Evolutionary conservation across 257 asterid genomes (phyloP).

Genomic region (Rauvolfia tetraphylla): DNA sequence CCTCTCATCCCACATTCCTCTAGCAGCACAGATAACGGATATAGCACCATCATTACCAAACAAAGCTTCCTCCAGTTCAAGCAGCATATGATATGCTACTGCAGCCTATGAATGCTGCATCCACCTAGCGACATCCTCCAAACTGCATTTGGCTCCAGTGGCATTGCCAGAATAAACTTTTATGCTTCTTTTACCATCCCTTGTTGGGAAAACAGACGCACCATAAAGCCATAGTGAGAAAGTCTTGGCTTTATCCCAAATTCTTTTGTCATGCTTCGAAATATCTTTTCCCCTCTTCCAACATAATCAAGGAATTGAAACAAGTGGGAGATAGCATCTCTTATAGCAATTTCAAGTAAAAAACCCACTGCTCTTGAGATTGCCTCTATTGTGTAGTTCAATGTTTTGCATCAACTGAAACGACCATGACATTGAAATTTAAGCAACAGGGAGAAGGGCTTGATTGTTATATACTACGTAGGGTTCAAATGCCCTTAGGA

Average conservation of each 20-base stretch:
- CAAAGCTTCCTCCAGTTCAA: background rate
- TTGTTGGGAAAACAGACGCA: constrained; percentile 25
- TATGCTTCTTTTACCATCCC: constrained; percentile 32
- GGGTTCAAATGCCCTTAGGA: too few species aligned
- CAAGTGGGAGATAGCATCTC: background rate
- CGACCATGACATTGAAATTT: background rate
- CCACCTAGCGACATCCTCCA: constrained; percentile 21
- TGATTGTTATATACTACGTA: too few species aligned
- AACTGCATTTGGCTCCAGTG: constrained; percentile 22
- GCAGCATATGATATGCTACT: too few species aligned
- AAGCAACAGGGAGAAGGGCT: background rate
- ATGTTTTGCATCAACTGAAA: background rate
- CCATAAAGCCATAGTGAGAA: constrained; percentile 32
- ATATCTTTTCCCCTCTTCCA: constrained; percentile 24
- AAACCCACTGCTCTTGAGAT: too few species aligned
- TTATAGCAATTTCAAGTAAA: background rate
- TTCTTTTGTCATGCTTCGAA: constrained; percentile 22
- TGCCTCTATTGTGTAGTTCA: background rate
- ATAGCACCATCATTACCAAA: constrained; percentile 26
- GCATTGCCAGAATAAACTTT: constrained; percentile 27
- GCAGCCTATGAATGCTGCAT: constrained; percentile 1
- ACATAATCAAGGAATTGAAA: background rate
- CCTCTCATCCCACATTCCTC: constrained; percentile 33
- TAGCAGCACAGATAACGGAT: constrained; percentile 27
- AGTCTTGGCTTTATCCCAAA: constrained; percentile 25